Base-by-base conservation (phyloP, 331 rosid species). In the Spiraea crenata region DNA sequence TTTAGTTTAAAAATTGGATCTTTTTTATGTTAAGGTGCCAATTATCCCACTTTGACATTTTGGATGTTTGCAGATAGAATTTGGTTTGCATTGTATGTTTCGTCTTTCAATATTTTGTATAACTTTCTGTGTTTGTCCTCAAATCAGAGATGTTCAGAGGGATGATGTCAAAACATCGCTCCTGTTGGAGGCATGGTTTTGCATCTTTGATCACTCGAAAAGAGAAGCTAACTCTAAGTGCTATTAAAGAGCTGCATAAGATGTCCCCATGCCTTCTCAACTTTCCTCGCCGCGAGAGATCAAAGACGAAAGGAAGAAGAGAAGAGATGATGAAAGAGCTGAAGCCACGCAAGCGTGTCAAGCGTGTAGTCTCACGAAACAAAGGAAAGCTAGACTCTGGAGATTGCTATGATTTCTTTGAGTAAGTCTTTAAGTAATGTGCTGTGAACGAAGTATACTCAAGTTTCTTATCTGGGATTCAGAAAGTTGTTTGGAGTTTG, bases 341-440 rank as follows among this genome's bases (percentile, higher is more conserved):
- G 40, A 67, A 41, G 16, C 63, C 41, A 11, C 40, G 14, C 9
- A 39, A 66, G 61, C 34, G 34, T 19, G 52, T 51, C 2, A 17
- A 56, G 12, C 19, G 40, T 44, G 70, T 62, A 47, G 78, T 56
- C 16, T 57, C 80, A 39, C 57, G 17, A 35, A 62, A 63, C 49
- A 83, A 61, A 41, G 75, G 63, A 46, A 78, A 64, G 76, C 84
- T 91, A n/a, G 71, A 79, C 67, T 87, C 91, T 63, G 75, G 79
- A 71, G 73, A 51, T 16, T 91, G 89, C 69, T 86, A 74, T 25
- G 25, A 25, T 66, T 76, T 72, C 82, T 82, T 91, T 45, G 75
- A 67, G 97, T 91, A 72, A 79, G 97, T 85, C 31, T 25, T 25
- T 25, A 25, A 1, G 31, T 25, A 25, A 2, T 25, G 31, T 25